These are phyloP conservation scores for Colletotrichum orbiculare DNA, from an alignment of 2,329 filamentous ascomycete species.

Conservation along the genomic window DNA sequence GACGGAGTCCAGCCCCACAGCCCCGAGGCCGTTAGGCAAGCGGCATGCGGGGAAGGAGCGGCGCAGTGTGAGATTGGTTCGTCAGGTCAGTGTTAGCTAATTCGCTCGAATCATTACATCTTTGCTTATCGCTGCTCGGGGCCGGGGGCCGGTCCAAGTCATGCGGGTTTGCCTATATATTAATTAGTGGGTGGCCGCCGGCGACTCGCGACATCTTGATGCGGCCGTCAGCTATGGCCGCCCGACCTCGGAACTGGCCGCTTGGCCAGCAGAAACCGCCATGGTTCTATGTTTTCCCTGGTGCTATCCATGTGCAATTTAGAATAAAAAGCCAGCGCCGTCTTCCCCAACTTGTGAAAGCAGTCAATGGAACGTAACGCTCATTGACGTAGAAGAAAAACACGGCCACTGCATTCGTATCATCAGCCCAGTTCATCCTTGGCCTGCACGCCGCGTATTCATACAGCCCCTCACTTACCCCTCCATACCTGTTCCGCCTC, in stretches of 20 bases:
- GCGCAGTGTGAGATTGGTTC: constrained; percentile 17
- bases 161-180: neutral
- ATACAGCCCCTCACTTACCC: constrained; percentile 15
- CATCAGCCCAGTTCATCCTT: no score
- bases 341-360: no score
- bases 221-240: constrained; percentile 28
- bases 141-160: no score
- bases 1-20: constrained; percentile 3
- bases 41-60: constrained; percentile 15
- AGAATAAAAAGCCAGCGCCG: no score
- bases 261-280: constrained; percentile 7
- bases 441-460: no score
- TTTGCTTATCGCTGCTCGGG: constrained; percentile 25
- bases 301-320: no score
- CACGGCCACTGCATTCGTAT: no score
- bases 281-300: constrained; percentile 14
- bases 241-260: constrained; percentile 48
- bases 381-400: no score
- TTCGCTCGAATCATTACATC: constrained; percentile 27
- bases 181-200: constrained; percentile 19
- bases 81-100: constrained; percentile 26
- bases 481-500: constrained; percentile 4
- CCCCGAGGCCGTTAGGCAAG: constrained; percentile 10
- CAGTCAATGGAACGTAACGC: no score
- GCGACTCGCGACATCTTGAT: constrained; percentile 5